Base-by-base conservation (phyloP, 192 early-diverging fungal species). In the Linnemannia hyalina region DNA sequence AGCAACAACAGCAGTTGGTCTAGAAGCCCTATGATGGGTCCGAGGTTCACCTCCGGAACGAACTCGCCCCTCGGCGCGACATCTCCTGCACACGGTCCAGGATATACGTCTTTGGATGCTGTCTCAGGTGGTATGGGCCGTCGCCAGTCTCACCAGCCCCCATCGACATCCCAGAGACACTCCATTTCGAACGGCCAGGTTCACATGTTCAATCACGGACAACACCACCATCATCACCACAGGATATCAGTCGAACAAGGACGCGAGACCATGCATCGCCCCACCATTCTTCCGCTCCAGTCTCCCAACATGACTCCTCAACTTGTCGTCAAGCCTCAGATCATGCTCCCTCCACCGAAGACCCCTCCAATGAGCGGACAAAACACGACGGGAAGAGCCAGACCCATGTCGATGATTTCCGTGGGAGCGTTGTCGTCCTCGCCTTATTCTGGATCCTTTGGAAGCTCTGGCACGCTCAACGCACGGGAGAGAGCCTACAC, bases 311-410 rank as follows among this genome's bases (percentile, higher is more conserved):
- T 81, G 79, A 81, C 76, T 4, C 84, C 84, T 6, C 84, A 86
- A 32, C 63, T 86, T 20, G 84, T 86, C 6, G 84, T 86, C 36
- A 86, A 86, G 70, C 84, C 84, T 6, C 84, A 81, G 52, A 86
- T 86, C 54, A 81, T 86, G 84, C 35, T 86, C 20, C 84, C 84
- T 22, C 74, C 83, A 7, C 84, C 84, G 32, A 86, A 75, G 70
- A 86, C 79, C 2, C 84, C 84, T 26, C 84, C 80, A 23, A 86
- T 86, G 80, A 86, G 76, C 47, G 79, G 84, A 44, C 78, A 81
- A 77, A 86, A 74, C 26, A 86, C 84, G 22, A 47, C 84, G 6
- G 84, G 71, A 26, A 57, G 84, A 22, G 54, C 75, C 10, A 76
- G 84, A 52, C 84, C 84, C 32, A 86, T 86, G 75, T 86, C 84